Conservation (phyloP, 2,329 filamentous ascomycete species). For the Penicillium sp. region DNA sequence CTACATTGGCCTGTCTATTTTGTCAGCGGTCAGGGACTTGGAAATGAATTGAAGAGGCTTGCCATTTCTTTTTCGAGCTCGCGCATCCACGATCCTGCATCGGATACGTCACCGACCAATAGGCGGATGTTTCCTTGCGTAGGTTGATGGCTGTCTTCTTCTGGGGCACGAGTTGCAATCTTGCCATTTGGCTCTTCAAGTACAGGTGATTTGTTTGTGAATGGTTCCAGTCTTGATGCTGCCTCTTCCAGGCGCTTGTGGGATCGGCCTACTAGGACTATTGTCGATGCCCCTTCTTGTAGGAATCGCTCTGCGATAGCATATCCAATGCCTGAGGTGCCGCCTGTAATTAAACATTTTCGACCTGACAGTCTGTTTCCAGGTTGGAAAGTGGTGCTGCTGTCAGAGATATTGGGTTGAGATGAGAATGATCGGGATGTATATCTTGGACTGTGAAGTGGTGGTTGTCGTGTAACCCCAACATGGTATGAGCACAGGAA, state of each 20-base stretch:
- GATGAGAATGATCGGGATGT: slow-evolving; percentile 10
- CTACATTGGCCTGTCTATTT: slow-evolving; percentile 37
- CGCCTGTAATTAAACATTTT: slow-evolving; percentile 65
- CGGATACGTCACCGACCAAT: slow-evolving; percentile 42
- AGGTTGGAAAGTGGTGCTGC: slow-evolving; percentile 9
- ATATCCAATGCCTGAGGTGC: slow-evolving; percentile 69
- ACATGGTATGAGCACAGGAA: slow-evolving; percentile 1
- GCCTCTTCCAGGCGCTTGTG: slow-evolving; percentile 48
- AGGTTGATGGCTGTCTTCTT: slow-evolving; percentile 17
- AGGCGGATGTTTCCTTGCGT: slow-evolving; percentile 27
- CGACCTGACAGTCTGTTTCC: slow-evolving; percentile 35
- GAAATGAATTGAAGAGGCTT: neutral
- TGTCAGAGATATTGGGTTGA: neutral
- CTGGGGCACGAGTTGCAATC: slow-evolving; percentile 22
- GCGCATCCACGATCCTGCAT: slow-evolving; percentile 34
- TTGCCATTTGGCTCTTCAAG: neutral
- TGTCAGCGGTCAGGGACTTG: neutral
- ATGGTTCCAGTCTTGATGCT: slow-evolving; percentile 25
- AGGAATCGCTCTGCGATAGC: slow-evolving; percentile 70
- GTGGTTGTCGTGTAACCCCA: neutral
- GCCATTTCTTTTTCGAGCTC: slow-evolving; percentile 45
- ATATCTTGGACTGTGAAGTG: neutral
- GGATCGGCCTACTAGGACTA: slow-evolving; percentile 64
- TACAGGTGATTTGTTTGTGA: neutral
- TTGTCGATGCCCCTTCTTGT: slow-evolving; percentile 58